Evolutionary conservation across 75 land plant genomes (phyloP), one percentile per base, ranked within the genome.

Genomic region (Selaginella tamariscina): DNA sequence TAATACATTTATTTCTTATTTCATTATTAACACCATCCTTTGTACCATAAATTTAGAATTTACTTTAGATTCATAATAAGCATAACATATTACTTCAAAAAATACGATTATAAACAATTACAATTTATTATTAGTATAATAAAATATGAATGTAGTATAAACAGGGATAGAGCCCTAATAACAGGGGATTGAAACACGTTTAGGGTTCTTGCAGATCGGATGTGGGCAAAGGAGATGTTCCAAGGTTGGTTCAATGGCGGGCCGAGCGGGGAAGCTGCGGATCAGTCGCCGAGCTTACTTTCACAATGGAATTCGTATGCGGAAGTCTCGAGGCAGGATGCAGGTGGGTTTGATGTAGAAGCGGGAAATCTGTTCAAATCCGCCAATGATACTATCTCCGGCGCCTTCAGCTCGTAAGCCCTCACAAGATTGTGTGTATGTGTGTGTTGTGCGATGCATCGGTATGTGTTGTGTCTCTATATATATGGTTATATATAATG

Each of bases 291-390:
- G 20, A 87, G 91, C 15, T 78, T 90, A 23, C 77, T 94, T 24
- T 80, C 96, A 20, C 88, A 87, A 13, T 94, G 98, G 98, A 87
- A 87, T 71, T 82, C 88, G 0, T 94, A 94, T 68, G 88, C 96
- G 49, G 90, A 74, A 2, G 64, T 33, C 0, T 32, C 71, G 0
- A 24, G 68, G 74, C 1, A 59, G 73, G 30, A 68, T 31, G 32
- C 26, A 8, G 56, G 68, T 11, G 79, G 82, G 22, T 83, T 84
- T 44, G 95, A 89, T 76, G 77, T 89, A 33, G 95, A 89, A 67
- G 78, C 95, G 31, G 85, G 82, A 22, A 79, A 83, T 24, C 33
- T 80, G 22, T 65, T 80, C 33, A 78, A 79, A 70, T 69, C 82
- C 31, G 87, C 95, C 66, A 87, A 87, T 65, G 82, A 78, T 24